Base-by-base conservation (phyloP, 805 yeast species). In the Yamadazyma olivae region DNA sequence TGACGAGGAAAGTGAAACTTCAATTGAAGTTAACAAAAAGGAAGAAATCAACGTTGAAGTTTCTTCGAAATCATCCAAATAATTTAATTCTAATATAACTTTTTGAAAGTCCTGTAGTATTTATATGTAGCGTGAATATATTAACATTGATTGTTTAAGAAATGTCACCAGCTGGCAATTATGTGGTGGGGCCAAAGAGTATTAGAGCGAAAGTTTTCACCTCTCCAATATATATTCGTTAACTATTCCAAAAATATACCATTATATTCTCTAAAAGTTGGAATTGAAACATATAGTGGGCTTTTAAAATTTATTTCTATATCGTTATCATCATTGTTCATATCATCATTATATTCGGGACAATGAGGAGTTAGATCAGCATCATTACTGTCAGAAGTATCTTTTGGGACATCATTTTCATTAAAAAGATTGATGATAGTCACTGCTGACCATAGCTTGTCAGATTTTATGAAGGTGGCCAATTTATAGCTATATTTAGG, bases 381-480 rank as follows among this genome's bases (percentile, higher is more conserved):
- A n/a, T n/a, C n/a, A n/a, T n/a, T n/a, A n/a, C n/a, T n/a, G n/a
- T n/a, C 15, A 9, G 28, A 34, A 16, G 17, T 26, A 28, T 43
- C 44, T 20, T 16, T 32, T 6, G 42, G 44, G 3, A 32, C 42
- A 12, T 27, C 19, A 8, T 30, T 28, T 27, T 44, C 48, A 10
- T 33, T n/a, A 24, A 26, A 34, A 27, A 33, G 15, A 14, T 38
- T 38, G 7, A 44, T 17, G 4, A 44, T 29, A 5, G 35, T 22
- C 14, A 33, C 27, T 2, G 30, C 23, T 3, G 19, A 27, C 48
- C 48, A 44, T 12, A 44, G 17, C 21, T 40, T 40, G 22, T 40
- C 42, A 4, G 9, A n/a, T 20, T 17, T 32, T 4, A 43, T 30
- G 22, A 27, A 40, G 9, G 18, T 31, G 1, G 39, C 36, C 13